These are phyloP conservation scores for Collybia mongolica DNA, from an alignment of 768 basidiomycete genomes.

Conservation along the genomic window DNA sequence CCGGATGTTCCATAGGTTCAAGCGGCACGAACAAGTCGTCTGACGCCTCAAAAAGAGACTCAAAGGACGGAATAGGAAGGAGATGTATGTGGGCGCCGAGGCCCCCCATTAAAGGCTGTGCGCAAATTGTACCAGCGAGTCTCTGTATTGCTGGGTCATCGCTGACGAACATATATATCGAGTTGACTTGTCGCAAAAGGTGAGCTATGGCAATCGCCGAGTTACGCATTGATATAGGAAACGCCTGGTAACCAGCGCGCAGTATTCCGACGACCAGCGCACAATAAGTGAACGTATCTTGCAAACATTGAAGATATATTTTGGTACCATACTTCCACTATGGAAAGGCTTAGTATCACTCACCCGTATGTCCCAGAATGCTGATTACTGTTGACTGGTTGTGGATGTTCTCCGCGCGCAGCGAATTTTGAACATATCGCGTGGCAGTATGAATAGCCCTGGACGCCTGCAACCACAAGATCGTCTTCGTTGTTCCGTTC, in stretches of 20 bases:
- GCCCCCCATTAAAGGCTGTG: too few relatives aligned
- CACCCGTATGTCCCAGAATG: conserved; percentile 24
- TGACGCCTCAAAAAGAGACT: too few relatives aligned
- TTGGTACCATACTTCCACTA: neutral
- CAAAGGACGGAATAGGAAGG: too few relatives aligned
- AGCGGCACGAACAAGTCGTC: too few relatives aligned
- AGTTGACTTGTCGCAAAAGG: conserved; percentile 22
- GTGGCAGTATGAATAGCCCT: conserved; percentile 24
- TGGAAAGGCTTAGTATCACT: neutral
- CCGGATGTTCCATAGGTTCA: too few relatives aligned
- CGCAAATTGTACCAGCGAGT: conserved; percentile 5
- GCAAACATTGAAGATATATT: neutral
- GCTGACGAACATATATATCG: conserved; percentile 21
- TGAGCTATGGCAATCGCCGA: conserved; percentile 29
- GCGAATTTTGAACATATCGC: conserved; percentile 8
- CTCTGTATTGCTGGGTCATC: conserved; percentile 16
- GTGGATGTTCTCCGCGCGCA: neutral
- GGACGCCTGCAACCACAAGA: conserved; percentile 23
- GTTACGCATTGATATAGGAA: conserved; percentile 24
- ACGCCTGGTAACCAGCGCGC: conserved; percentile 18
- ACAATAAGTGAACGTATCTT: conserved; percentile 32
- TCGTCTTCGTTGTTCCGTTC: conserved; percentile 9
- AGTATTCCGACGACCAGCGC: conserved; percentile 19
- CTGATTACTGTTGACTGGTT: conserved; percentile 18
- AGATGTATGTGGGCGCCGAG: too few relatives aligned